Base-by-base conservation (phyloP, 2,329 filamentous ascomycete genomes). In the Ophiostoma piceae region DNA sequence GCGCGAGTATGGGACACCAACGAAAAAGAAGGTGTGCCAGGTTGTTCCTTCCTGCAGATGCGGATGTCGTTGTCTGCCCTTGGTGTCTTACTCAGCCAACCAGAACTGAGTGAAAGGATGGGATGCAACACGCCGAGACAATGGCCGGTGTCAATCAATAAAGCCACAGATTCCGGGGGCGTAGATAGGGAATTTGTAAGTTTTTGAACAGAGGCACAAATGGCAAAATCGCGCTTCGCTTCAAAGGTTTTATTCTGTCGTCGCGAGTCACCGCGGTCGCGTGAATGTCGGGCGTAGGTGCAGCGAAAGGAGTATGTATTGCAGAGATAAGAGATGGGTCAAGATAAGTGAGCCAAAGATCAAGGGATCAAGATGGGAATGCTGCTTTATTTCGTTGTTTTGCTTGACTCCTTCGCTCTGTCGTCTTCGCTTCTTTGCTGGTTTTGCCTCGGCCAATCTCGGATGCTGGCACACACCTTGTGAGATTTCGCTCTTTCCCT, bases 21-120 rank as follows among this genome's bases (percentile, higher is more conserved):
- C 29, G 60, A 22, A 64, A 39, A 64, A 64, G 14, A 64, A 64
- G 32, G 19, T 65, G 62, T 39, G 62, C 62, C 62, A 41, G 62
- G 19, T 65, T 19, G 35, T 22, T 39, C 35, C n/a, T 26, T 65
- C 19, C 35, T 39, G 62, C 62, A 65, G 62, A 39, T 39, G 62
- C 62, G 35, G 26, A 32, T 62, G 57, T 62, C 57, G 57, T 62
- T 62, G 57, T 62, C 12, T 62, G 57, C 57, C 57, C 57, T 57
- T 62, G 57, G 19, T 39, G 35, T 65, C 62, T 39, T 37, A 39
- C 62, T 65, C 62, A 65, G 62, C 62, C 62, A 65, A 65, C 62
- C 62, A 65, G 62, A 7, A 65, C 39, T 14, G 62, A 65, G 62
- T 29, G 26, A 62, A 65, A n/a, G 60, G 60, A 65, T 65, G 29